phyloP scores from a whole-genome alignment of 108 stramenopile species.

The Pinguiococcus pyrenoidosus region DNA sequence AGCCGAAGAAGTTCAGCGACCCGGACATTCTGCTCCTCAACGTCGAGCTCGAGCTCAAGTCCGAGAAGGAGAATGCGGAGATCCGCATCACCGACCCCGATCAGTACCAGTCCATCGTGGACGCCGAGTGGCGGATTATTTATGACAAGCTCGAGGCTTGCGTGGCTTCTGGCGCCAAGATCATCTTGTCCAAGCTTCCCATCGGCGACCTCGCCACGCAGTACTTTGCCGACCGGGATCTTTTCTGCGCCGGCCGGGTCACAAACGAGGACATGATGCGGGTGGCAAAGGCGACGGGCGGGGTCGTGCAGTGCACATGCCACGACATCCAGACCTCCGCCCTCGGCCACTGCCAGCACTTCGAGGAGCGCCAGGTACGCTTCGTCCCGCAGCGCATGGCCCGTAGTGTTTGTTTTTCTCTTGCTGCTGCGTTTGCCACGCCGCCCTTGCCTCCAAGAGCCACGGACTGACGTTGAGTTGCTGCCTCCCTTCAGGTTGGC shows the following conservation, averaged over 20 bases:
- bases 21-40: conserved; percentile 84
- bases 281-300: conserved; percentile 91
- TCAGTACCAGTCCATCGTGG: conserved; percentile 94
- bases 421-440: too few species aligned
- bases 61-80: conserved; percentile 97
- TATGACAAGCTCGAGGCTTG: conserved; percentile 86
- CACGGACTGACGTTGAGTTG: too few species aligned
- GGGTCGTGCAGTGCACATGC: conserved; percentile 62
- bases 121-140: conserved; percentile 98
- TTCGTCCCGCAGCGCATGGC: too few species aligned
- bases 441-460: too few species aligned
- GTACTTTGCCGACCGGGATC: conserved; percentile 90
- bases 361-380: too few species aligned
- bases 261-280: conserved; percentile 83
- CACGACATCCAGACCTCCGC: conserved; percentile 52
- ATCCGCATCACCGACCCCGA: conserved; percentile 90
- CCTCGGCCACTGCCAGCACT: too few species aligned
- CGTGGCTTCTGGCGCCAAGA: conserved; percentile 13
- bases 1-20: conserved; percentile 82
- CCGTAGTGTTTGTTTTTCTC: too few species aligned
- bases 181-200: conserved; percentile 87
- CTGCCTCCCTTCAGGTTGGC: too few species aligned
- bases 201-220: conserved; percentile 98
- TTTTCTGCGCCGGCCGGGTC: conserved; percentile 97
- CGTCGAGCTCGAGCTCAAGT: conserved; percentile 96